Evolutionary conservation across 352 stramenopile genomes (phyloP).

Genomic region (Halophytophthora batemanensis): DNA sequence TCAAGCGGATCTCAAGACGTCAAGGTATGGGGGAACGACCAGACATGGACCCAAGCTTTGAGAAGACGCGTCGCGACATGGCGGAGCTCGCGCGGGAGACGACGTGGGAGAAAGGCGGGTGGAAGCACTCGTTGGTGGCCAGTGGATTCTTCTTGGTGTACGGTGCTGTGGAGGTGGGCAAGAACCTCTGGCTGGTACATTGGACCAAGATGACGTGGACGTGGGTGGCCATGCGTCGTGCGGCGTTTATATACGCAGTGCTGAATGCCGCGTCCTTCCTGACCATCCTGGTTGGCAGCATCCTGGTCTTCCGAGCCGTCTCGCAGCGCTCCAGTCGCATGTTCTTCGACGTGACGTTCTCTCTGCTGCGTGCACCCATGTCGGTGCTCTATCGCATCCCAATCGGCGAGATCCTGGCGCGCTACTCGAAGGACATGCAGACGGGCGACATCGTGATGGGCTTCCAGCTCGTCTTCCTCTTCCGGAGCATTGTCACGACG

Average conservation of each 20-base stretch:
- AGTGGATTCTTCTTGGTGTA: constrained; percentile 23
- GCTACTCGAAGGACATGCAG: constrained; percentile 37
- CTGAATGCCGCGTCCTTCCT: constrained; percentile 27
- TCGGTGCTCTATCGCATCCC: constrained; percentile 35
- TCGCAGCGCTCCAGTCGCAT: constrained; percentile 20
- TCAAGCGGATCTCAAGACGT: constrained; percentile 9
- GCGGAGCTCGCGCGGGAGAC: constrained; percentile 17
- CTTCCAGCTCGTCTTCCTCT: constrained; percentile 27
- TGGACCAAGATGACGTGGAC: constrained; percentile 31
- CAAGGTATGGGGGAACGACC: constrained; percentile 1
- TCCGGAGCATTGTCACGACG: constrained; percentile 28
- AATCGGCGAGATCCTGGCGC: constrained; percentile 34
- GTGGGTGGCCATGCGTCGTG: constrained; percentile 24
- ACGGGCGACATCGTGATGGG: constrained; percentile 26
- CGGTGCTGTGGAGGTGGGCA: constrained; percentile 22
- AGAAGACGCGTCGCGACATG: constrained; percentile 19
- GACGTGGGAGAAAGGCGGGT: constrained; percentile 17
- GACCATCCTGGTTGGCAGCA: constrained; percentile 17
- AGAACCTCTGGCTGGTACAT: constrained; percentile 36
- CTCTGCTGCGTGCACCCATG: constrained; percentile 31
- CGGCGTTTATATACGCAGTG: constrained; percentile 23
- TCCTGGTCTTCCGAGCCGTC: constrained; percentile 29
- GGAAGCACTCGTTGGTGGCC: constrained; percentile 10
- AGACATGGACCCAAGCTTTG: constrained; percentile 3
- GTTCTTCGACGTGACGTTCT: constrained; percentile 28